phyloP scores from a whole-genome alignment of 2,329 filamentous ascomycete genomes.

The Trichoderma koningiopsis region DNA sequence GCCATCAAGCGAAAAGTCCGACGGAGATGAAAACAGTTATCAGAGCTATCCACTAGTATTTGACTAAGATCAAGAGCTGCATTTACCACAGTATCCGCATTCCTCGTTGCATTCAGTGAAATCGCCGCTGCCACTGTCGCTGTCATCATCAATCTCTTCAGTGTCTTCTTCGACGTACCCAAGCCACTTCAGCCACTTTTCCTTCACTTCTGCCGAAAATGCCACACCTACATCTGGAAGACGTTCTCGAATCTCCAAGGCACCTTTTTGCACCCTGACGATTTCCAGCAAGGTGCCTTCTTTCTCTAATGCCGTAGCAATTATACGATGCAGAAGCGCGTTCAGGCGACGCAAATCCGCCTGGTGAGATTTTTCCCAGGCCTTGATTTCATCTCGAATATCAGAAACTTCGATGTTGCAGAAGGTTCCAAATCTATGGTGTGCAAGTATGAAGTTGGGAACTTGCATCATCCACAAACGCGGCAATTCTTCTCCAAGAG shows the following conservation, averaged over 20 bases:
- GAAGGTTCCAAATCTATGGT: constrained; percentile 43
- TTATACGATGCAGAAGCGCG: constrained; percentile 31
- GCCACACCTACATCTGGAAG: constrained; percentile 30
- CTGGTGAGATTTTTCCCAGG: constrained; percentile 43
- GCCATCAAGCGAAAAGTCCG: neutral
- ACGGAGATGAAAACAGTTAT: neutral
- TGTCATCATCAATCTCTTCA: neutral
- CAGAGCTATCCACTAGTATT: neutral
- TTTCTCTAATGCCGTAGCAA: constrained; percentile 21
- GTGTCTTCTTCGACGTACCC: neutral
- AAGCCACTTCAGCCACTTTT: constrained; percentile 35
- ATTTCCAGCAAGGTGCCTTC: constrained; percentile 33
- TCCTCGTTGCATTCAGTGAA: constrained; percentile 35
- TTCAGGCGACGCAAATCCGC: constrained; percentile 36
- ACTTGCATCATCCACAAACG: constrained; percentile 47
- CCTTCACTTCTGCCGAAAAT: constrained; percentile 31
- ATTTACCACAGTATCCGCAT: constrained; percentile 37
- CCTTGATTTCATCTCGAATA: constrained; percentile 34
- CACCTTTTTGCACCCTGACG: constrained; percentile 22
- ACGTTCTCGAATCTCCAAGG: constrained; percentile 35
- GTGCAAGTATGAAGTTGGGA: constrained; percentile 45
- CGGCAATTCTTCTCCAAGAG: constrained; percentile 42
- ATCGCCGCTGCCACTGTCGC: constrained; percentile 28
- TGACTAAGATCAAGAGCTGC: neutral
- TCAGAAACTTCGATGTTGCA: constrained; percentile 40